These are phyloP conservation scores for Magnusiomyces clavatus DNA, from an alignment of 1,139 yeast species.

Conservation along the genomic window DNA sequence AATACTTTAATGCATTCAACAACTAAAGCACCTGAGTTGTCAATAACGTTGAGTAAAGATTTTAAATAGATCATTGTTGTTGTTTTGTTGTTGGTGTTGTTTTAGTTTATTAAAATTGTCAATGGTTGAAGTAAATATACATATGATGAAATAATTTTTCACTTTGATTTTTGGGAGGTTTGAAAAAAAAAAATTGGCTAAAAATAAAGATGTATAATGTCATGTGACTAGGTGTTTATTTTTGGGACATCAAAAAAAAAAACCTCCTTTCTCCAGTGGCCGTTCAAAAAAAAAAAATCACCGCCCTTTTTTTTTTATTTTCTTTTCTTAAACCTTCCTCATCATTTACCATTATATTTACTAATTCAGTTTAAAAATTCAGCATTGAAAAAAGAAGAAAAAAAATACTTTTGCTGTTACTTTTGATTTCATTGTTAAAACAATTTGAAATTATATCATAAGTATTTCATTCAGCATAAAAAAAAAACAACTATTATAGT, in stretches of 20 bases:
- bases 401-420: background rate
- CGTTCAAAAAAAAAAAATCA: background rate
- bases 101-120: too few relatives aligned
- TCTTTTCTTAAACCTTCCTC: background rate
- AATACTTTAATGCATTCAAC: constrained; percentile 95
- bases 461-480: too few relatives aligned
- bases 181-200: background rate
- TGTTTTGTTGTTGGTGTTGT: background rate
- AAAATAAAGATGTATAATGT: background rate
- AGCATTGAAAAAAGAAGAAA: background rate
- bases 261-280: too few relatives aligned
- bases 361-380: background rate
- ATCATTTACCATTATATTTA: background rate
- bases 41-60: constrained; percentile 82
- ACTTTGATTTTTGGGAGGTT: background rate
- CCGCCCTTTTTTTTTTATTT: background rate
- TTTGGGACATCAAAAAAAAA: too few relatives aligned
- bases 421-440: too few relatives aligned
- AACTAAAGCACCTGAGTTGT: constrained; percentile 90
- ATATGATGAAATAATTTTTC: background rate
- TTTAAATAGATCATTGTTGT: constrained; percentile 71
- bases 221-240: too few relatives aligned
- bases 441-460: too few relatives aligned
- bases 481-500: background rate
- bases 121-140: too few relatives aligned